Base-by-base conservation (phyloP, 441 rosid genomes). In the Mallotus repandus region DNA sequence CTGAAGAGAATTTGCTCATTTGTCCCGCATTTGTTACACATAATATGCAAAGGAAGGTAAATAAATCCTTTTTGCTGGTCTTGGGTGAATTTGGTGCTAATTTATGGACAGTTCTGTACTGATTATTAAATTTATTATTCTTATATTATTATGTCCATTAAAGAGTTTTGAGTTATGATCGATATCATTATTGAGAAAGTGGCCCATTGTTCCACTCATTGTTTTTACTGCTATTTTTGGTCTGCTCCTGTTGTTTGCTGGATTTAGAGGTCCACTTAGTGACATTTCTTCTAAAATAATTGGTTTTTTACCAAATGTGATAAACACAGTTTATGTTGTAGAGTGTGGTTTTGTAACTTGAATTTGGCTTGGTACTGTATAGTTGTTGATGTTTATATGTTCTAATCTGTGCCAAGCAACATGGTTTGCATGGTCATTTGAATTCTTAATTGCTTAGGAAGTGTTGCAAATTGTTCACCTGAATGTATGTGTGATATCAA, bases 1-100 rank as follows among this genome's bases (percentile, higher is more conserved):
- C 68, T 92, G 88, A 86, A 81, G 86, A 84, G 80, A 61, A 85
- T 89, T 67, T 86, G 91, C 63, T 74, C 91, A n/a, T 85, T 80
- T 80, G 79, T 88, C 73, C 86, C 89, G 7, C 88, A 52, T 64
- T 80, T 94, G 78, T 72, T 79, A 48, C 54, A 25, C 49, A 81
- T 86, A 70, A 70, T 86, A 61, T 76, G 81, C 73, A 84, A 79
- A n/a, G 96, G 97, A 78, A 91, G 99, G 99, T 94, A 89, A 50
- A 56, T 66, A 54, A 19, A 25, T 22, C 68, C 65, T 62, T 53
- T 79, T 50, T 64, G 66, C 78, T 68, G 13, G 14, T 60, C 35
- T 66, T 50, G 32, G 18, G 13, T 49, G 68, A 8, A 49, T 66
- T 59, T 58, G 52, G 15, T 59, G 52, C 8, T 13, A 69, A 48